Evolutionary conservation across 1,139 yeast species (phyloP).

Genomic region (Taphrina deformans): DNA sequence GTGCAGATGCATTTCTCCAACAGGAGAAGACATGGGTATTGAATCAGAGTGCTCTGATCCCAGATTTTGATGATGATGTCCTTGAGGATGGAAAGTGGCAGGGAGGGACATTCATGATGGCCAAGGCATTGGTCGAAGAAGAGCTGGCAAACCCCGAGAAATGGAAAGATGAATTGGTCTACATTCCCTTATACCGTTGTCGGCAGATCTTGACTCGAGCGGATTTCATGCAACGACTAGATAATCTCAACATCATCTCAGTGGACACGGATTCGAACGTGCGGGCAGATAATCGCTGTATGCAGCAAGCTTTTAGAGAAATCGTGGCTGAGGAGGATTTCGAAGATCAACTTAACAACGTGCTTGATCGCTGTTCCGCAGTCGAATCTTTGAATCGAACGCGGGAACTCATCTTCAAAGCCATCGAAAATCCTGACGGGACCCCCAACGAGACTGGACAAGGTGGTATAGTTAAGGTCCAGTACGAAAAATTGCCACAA

Average conservation of each 20-base stretch:
- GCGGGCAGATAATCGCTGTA: conserved; percentile 77
- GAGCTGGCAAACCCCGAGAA: conserved; percentile 49
- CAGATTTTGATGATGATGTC: conserved; percentile 83
- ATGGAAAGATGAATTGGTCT: conserved; percentile 53
- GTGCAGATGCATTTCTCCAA: conserved; percentile 71
- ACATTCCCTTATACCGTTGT: conserved; percentile 78
- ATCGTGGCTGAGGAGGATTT: conserved; percentile 72
- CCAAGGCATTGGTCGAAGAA: conserved; percentile 70
- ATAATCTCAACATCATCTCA: conserved; percentile 73
- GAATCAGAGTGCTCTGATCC: conserved; percentile 73
- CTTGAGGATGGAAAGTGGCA: conserved; percentile 83
- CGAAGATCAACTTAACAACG: conserved; percentile 65
- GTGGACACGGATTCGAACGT: conserved; percentile 71
- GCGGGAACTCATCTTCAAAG: conserved; percentile 73
- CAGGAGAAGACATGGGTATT: conserved; percentile 82
- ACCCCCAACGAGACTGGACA: conserved; percentile 20
- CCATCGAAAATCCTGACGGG: conserved; percentile 47
- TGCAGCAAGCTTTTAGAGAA: conserved; percentile 87
- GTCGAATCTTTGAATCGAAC: conserved; percentile 81
- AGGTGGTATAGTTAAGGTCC: conserved; percentile 29
- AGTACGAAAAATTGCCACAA: conserved; percentile 16
- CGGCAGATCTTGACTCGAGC: conserved; percentile 82
- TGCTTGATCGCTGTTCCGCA: conserved; percentile 69
- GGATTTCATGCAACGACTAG: conserved; percentile 73
- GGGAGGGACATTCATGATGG: conserved; percentile 71